Evolutionary conservation across 2,329 filamentous ascomycete species (phyloP), one percentile per base, ranked within the genome.

Genomic region (Allantophomopsis cytisporea): DNA sequence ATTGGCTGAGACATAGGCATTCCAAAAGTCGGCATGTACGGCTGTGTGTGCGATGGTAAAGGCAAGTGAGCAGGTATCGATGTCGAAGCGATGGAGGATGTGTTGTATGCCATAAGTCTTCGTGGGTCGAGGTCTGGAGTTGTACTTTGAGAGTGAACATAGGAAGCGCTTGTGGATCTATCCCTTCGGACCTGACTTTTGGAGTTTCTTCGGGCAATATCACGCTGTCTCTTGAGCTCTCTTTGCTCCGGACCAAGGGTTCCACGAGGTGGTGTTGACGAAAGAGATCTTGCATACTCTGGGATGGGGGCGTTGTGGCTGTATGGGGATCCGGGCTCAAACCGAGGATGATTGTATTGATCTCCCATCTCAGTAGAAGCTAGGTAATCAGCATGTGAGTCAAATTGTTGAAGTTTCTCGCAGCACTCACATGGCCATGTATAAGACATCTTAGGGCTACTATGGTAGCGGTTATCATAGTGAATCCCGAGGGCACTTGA

Each of bases 171-270:
- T 18, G 44, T 41, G 16, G 55, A 56, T 33, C 54, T 45, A 18
- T 56, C 62, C 39, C 73, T 66, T 45, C 68, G 65, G 37, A 68
- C 60, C 42, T 73, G 66, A 13, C 69, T 54, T 52, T 78, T 79
- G 6, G 69, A 68, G 47, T 74, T 71, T 47, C 74, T 64, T 41
- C 76, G 68, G 35, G 64, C 69, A 47, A 69, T 70, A 47, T 78
- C 73, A 44, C 68, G 65, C 49, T 79, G 73, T 42, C 73, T 65
- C 59, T 74, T 78, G 33, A 78, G 54, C 50, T 76, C 73, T 45
- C 74, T 68, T 54, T 78, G 73, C 52, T 78, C 73, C 6, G 71
- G 60, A 5, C 71, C 73, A 51, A 77, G 62, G 31, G 60, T 61
- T 35, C 59, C 58, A 45, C 68, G 65, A 5, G 73, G 71, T 18